A percentile compares a stretch with the other conserved stretches of the same genome.
Evolutionary conservation across 2,329 filamentous ascomycete genomes (phyloP).

Genomic region (Chalaropsis thielavioides): DNA sequence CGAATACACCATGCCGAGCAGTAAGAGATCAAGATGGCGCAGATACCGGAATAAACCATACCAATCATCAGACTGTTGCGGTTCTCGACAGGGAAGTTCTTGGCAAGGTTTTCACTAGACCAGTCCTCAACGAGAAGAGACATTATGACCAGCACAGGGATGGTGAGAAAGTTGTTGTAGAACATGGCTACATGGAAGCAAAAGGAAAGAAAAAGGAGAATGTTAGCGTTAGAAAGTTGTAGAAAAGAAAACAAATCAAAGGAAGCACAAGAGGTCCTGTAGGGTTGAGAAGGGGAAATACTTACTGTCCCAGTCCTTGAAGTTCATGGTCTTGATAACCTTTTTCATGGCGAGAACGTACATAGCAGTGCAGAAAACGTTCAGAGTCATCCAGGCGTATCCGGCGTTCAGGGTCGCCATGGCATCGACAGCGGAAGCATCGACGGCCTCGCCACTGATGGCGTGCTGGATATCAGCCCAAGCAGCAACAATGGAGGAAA

Average conservation of each 20-base stretch:
- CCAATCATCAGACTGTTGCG: slow-evolving; percentile 69
- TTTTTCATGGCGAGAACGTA: slow-evolving; percentile 92
- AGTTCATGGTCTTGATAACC: slow-evolving; percentile 98
- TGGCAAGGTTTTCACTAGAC: slow-evolving; percentile 66
- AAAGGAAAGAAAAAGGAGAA: background rate
- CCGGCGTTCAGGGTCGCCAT: slow-evolving; percentile 86
- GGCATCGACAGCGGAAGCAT: slow-evolving; percentile 51
- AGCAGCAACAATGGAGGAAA: slow-evolving; percentile 85
- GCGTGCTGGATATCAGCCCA: slow-evolving; percentile 95
- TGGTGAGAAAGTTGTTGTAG: slow-evolving; percentile 97
- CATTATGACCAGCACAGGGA: slow-evolving; percentile 72
- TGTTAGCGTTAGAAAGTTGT: background rate
- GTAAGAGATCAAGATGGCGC: slow-evolving; percentile 97
- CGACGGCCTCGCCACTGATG: slow-evolving; percentile 44
- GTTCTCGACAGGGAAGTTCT: slow-evolving; percentile 74
- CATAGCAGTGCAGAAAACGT: slow-evolving; percentile 84
- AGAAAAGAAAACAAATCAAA: background rate
- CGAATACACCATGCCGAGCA: slow-evolving; percentile 98
- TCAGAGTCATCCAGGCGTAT: slow-evolving; percentile 95
- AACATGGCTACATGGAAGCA: slow-evolving; percentile 71
- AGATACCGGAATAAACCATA: slow-evolving; percentile 89
- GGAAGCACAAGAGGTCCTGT: background rate
- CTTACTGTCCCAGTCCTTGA: slow-evolving; percentile 98
- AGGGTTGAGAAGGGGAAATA: slow-evolving; percentile 21
- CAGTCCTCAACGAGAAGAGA: slow-evolving; percentile 83